Conservation (phyloP, 176 grass and related monocot genomes). For the Paspalum vaginatum region DNA sequence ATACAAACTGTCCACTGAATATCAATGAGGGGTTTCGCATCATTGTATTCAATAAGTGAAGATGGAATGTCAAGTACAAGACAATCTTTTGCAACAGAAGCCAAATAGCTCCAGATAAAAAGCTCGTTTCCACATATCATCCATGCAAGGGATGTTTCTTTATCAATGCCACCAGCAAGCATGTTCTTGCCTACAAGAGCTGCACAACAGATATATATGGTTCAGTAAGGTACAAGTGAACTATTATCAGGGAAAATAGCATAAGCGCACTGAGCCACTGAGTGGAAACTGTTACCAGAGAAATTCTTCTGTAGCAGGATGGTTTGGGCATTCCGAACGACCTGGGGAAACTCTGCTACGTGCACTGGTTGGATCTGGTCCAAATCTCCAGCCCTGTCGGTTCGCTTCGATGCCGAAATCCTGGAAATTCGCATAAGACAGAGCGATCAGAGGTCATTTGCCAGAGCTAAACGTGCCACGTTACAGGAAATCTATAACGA, state of each 20-base stretch:
- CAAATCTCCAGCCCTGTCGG: slow-evolving; percentile 53
- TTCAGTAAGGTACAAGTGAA: slow-evolving; percentile 43
- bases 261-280: slow-evolving; percentile 8
- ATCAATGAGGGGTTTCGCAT: slow-evolving; percentile 30
- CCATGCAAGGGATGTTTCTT: slow-evolving; percentile 83
- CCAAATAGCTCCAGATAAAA: slow-evolving; percentile 90
- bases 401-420: slow-evolving; percentile 55
- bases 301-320: slow-evolving; percentile 64
- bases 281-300: slow-evolving; percentile 41
- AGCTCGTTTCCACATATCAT: slow-evolving; percentile 82
- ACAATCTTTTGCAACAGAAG: slow-evolving; percentile 72
- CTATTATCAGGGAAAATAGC: background rate
- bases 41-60: slow-evolving; percentile 55
- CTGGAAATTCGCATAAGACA: slow-evolving; percentile 42
- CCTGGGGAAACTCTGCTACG: slow-evolving; percentile 77
- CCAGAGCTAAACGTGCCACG: background rate
- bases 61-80: slow-evolving; percentile 71
- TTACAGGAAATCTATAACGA: slow-evolving; percentile 10
- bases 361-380: slow-evolving; percentile 77
- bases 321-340: slow-evolving; percentile 86
- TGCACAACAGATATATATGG: background rate
- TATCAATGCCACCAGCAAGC: slow-evolving; percentile 79
- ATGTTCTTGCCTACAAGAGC: slow-evolving; percentile 64
- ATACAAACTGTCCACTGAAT: slow-evolving; percentile 78
- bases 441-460: background rate